Conservation (phyloP, 768 basidiomycete genomes). For the Hygrocybe coccinea region DNA sequence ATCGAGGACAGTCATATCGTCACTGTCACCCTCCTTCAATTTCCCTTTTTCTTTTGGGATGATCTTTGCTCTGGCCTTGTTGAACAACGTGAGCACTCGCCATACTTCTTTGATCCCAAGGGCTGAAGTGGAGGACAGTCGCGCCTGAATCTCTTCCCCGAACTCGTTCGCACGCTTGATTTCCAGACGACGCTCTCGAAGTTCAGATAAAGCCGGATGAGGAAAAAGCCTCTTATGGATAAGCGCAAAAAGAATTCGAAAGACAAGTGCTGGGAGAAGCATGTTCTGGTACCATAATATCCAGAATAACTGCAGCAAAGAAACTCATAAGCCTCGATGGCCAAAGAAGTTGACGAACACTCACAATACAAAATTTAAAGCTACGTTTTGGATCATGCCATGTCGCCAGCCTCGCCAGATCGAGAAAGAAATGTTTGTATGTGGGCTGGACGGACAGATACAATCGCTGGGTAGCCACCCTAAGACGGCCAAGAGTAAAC, state of each 20-base stretch:
- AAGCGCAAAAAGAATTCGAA: constrained; percentile 46
- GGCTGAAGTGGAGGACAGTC: constrained; percentile 42
- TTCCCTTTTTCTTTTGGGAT: constrained; percentile 11
- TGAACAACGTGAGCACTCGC: constrained; percentile 45
- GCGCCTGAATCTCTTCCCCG: constrained; percentile 43
- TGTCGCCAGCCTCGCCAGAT: constrained; percentile 42
- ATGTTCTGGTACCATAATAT: constrained; percentile 56
- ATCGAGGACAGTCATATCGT: constrained; percentile 25
- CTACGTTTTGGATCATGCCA: constrained; percentile 53
- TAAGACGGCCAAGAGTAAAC: constrained; percentile 53
- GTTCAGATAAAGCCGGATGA: constrained; percentile 51
- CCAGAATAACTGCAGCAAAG: constrained; percentile 50
- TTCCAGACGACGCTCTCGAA: constrained; percentile 48
- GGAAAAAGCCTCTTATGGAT: constrained; percentile 45
- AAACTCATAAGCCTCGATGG: not conserved
- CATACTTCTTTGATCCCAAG: constrained; percentile 51
- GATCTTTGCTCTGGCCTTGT: constrained; percentile 30
- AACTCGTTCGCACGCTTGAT: constrained; percentile 48
- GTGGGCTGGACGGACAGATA: constrained; percentile 49
- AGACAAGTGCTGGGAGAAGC: constrained; percentile 47
- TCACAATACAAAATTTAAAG: constrained; percentile 45
- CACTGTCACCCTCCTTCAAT: too few relatives aligned
- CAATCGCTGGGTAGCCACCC: constrained; percentile 48
- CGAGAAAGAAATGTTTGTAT: constrained; percentile 42
- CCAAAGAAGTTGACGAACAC: constrained; percentile 16